Conservation (phyloP, 257 asterid species). For the Paulownia fortunei region DNA sequence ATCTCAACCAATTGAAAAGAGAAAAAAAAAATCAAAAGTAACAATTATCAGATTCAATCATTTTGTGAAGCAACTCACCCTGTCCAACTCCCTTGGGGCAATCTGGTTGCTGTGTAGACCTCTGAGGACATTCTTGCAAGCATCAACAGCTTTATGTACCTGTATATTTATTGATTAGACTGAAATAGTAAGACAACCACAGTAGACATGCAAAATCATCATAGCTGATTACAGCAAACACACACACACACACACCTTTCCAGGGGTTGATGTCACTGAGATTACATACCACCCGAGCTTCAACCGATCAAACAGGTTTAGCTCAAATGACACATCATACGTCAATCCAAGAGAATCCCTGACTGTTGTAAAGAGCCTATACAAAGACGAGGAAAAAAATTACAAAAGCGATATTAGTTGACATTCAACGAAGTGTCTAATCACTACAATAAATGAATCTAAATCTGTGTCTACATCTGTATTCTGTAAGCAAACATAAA, state of each 20-base stretch:
- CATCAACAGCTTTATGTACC: conserved; percentile 99
- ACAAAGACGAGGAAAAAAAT: conserved; percentile 20
- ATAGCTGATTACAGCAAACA: background rate
- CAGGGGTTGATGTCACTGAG: conserved; percentile 98
- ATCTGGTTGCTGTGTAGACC: conserved; percentile 78
- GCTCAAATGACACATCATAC: conserved; percentile 95
- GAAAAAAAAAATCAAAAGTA: background rate
- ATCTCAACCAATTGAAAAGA: conserved; percentile 17
- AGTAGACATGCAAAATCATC: conserved; percentile 22
- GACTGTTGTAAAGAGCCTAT: conserved; percentile 96
- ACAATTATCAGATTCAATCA: background rate
- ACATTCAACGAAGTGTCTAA: conserved; percentile 18
- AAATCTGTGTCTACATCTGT: background rate
- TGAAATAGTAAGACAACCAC: conserved; percentile 29
- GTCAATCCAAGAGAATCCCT: conserved; percentile 99
- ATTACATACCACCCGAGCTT: conserved; percentile 99
- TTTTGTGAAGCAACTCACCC: conserved; percentile 65
- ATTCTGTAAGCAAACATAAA: background rate
- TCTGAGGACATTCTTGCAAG: conserved; percentile 96
- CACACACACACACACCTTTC: conserved; percentile 71
- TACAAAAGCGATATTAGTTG: background rate
- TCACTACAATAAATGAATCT: conserved; percentile 2
- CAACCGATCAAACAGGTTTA: conserved; percentile 95
- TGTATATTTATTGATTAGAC: conserved; percentile 38
- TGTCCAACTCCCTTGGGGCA: conserved; percentile 94